A percentile compares a stretch with the other conserved stretches of the same genome.
phyloP scores from a whole-genome alignment of 805 yeast species.

The Saccharomycopsis vini region DNA sequence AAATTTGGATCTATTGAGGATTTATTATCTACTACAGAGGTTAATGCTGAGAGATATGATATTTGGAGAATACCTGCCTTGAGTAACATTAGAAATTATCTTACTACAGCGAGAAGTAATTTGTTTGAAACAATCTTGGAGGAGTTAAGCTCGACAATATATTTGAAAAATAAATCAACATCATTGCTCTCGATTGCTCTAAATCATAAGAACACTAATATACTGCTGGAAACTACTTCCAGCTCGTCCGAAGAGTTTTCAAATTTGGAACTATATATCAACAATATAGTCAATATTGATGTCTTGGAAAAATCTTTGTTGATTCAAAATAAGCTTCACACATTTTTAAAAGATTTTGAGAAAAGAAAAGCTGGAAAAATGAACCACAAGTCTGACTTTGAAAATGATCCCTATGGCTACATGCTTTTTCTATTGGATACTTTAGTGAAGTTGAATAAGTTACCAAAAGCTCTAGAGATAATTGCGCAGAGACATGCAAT shows the following conservation, averaged over 20 bases:
- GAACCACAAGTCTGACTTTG: slow-evolving; percentile 27
- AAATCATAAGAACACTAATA: slow-evolving; percentile 12
- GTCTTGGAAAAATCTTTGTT: slow-evolving; percentile 39
- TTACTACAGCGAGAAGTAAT: slow-evolving; percentile 48
- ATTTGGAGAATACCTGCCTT: slow-evolving; percentile 54
- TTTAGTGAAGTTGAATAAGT: slow-evolving; percentile 49
- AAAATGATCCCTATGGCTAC: slow-evolving; percentile 43
- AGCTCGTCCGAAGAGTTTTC: slow-evolving; percentile 25
- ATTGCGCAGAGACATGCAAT: slow-evolving; percentile 45
- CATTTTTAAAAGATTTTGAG: slow-evolving; percentile 28
- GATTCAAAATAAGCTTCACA: slow-evolving; percentile 28
- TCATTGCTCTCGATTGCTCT: slow-evolving; percentile 10
- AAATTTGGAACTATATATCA: slow-evolving; percentile 45
- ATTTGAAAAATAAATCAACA: slow-evolving; percentile 29
- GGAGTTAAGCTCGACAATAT: slow-evolving; percentile 64
- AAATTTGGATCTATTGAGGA: slow-evolving; percentile 58
- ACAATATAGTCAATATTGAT: slow-evolving; percentile 50
- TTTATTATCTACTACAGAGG: slow-evolving; percentile 37
- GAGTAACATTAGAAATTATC: slow-evolving; percentile 38
- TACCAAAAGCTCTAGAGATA: slow-evolving; percentile 48
- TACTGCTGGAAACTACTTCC: no score
- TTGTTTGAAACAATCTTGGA: slow-evolving; percentile 69
- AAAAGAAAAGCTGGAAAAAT: slow-evolving; percentile 25
- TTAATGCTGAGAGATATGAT: slow-evolving; percentile 40
- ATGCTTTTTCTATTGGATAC: slow-evolving; percentile 45